Conservation (phyloP, 31 red algal genomes). For the Odonthalia washingtoniensis region DNA sequence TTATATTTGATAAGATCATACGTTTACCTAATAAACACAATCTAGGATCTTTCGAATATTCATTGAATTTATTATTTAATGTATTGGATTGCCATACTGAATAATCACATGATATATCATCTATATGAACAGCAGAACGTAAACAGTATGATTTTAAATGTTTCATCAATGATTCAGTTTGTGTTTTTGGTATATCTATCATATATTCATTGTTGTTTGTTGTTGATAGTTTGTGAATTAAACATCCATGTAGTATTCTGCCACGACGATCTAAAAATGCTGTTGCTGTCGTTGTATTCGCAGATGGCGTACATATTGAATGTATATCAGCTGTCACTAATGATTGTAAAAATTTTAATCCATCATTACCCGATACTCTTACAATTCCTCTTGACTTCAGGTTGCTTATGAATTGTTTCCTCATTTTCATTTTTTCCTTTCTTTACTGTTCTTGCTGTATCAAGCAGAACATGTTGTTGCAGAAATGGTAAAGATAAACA, state of each 20-base stretch:
- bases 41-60: constrained; percentile 27
- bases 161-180: constrained; percentile 15
- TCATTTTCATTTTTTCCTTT: too few species aligned
- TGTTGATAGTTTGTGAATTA: constrained; percentile 36
- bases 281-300: constrained; percentile 7
- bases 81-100: constrained; percentile 33
- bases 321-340: constrained; percentile 78
- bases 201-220: constrained; percentile 32
- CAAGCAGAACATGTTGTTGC: too few species aligned
- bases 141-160: constrained; percentile 55
- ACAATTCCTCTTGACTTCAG: constrained; percentile 63
- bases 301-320: background rate
- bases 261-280: constrained; percentile 74
- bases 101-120: constrained; percentile 11
- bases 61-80: background rate
- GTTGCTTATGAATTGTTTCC: constrained; percentile 35
- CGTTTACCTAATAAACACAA: constrained; percentile 34
- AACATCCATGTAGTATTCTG: constrained; percentile 58
- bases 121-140: constrained; percentile 41
- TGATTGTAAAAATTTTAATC: constrained; percentile 58
- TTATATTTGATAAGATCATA: background rate
- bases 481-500: too few species aligned
- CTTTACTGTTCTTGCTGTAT: too few species aligned
- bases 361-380: constrained; percentile 51
- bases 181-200: constrained; percentile 40